These are phyloP conservation scores for Ophiosphaerella narmari DNA, from an alignment of 2,329 filamentous ascomycete species.

Conservation along the genomic window DNA sequence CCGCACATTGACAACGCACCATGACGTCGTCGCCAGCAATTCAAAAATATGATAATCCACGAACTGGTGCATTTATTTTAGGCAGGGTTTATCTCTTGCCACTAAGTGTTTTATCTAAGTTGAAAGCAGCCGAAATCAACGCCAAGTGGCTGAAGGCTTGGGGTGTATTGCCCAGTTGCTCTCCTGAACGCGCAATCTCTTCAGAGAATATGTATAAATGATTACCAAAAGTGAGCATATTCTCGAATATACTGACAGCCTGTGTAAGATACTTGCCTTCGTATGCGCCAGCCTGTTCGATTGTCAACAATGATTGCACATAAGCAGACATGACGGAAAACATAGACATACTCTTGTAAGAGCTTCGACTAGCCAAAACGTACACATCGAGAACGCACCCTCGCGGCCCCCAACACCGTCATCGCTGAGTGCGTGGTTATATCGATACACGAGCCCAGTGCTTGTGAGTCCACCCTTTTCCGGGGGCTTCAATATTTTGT, in stretches of 20 bases:
- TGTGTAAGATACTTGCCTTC: constrained; percentile 65
- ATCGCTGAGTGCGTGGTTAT: constrained; percentile 69
- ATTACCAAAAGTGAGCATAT: constrained; percentile 76
- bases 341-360: constrained; percentile 66
- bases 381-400: constrained; percentile 81
- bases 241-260: constrained; percentile 74
- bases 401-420: constrained; percentile 76
- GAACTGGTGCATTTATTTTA: not conserved
- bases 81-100: constrained; percentile 3
- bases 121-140: constrained; percentile 77
- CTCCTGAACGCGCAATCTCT: constrained; percentile 74
- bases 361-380: constrained; percentile 81
- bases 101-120: constrained; percentile 61
- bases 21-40: constrained; percentile 9
- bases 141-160: constrained; percentile 80
- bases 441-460: constrained; percentile 75
- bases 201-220: constrained; percentile 80
- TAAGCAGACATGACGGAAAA: constrained; percentile 15
- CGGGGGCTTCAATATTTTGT: constrained; percentile 71
- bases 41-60: not conserved
- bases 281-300: constrained; percentile 51
- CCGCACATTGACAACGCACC: constrained; percentile 9
- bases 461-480: constrained; percentile 77
- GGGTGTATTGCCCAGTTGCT: constrained; percentile 79
- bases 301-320: constrained; percentile 7